Base-by-base conservation (phyloP, 2,329 filamentous ascomycete species). In the Dactylellina sp. region DNA sequence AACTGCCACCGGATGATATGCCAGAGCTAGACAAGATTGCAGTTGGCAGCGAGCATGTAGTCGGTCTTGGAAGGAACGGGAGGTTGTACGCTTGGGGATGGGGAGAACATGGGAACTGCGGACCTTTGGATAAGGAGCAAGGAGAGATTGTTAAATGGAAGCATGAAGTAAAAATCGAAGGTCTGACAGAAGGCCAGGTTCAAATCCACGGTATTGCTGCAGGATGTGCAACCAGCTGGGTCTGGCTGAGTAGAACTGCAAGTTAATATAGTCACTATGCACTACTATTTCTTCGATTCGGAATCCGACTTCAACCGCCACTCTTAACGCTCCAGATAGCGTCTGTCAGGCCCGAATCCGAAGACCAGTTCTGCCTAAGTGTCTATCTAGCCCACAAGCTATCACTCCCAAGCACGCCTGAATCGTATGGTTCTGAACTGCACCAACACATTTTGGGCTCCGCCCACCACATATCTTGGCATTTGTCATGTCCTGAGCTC, bases 101-200 rank as follows among this genome's bases (percentile, higher is more conserved):
- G 95, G 93, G 93, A 1, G 94, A 98, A 81, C 95, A 99, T 82
- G 95, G 95, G 0, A 99, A 99, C 80, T 99, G 95, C 80, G 95
- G 95, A 1, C 86, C 88, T 37, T 83, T 86, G 11, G 87, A 88
- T 75, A 83, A 85, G 16, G 83, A 85, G 0, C 71, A 74, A 25
- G 75, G 75, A 75, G 88, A 87, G 55, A 87, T 93, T 49, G 89
- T 89, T 76, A 89, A 86, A 7, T 84, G 84, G 71, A 91, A 86
- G 84, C 93, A 89, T 79, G 82, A 87, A 70, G 86, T 96, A 79
- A 85, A 85, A 20, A 86, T 88, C 49, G 47, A 83, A 84, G 59
- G 85, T 84, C 76, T 84, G 85, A 78, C 82, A 88, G 40, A 84
- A 85, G 14, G 80, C 84, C 2, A 83, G 81, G 7, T 84, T 82